A percentile compares a stretch with the other conserved stretches of the same genome.
Evolutionary conservation across 768 basidiomycete genomes (phyloP).

Genomic region (Boletus reticulatus): DNA sequence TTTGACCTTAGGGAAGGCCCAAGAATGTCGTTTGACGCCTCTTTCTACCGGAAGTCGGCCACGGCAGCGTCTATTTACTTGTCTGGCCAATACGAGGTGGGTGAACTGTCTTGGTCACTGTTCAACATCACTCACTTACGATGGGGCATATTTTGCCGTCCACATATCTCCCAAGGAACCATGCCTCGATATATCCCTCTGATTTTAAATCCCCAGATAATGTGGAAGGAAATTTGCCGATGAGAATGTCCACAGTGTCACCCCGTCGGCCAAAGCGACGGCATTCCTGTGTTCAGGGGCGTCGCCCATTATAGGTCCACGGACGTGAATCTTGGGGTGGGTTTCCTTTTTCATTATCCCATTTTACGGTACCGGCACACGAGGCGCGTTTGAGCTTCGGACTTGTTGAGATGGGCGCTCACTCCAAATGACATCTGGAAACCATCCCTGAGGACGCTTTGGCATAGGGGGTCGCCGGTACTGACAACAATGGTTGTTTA

Average conservation of each 20-base stretch:
- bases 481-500: neutral
- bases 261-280: neutral
- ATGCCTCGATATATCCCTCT: too few species aligned
- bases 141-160: neutral
- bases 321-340: neutral
- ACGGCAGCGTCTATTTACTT: neutral
- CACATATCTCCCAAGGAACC: too few species aligned
- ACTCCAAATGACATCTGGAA: neutral
- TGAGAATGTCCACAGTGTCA: too few species aligned
- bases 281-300: slow-evolving; percentile 1
- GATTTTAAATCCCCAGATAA: too few species aligned
- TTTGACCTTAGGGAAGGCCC: neutral
- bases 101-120: neutral
- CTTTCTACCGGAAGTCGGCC: neutral
- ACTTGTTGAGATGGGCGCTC: neutral
- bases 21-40: too few species aligned
- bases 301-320: slow-evolving; percentile 2
- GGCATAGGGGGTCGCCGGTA: neutral
- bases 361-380: neutral
- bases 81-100: neutral
- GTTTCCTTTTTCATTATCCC: neutral
- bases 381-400: neutral
- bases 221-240: too few species aligned
- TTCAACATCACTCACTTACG: neutral
- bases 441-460: neutral